A percentile compares a stretch with the other conserved stretches of the same genome.
phyloP scores from a whole-genome alignment of 2,329 filamentous ascomycete genomes.

The Curvularia sp. region DNA sequence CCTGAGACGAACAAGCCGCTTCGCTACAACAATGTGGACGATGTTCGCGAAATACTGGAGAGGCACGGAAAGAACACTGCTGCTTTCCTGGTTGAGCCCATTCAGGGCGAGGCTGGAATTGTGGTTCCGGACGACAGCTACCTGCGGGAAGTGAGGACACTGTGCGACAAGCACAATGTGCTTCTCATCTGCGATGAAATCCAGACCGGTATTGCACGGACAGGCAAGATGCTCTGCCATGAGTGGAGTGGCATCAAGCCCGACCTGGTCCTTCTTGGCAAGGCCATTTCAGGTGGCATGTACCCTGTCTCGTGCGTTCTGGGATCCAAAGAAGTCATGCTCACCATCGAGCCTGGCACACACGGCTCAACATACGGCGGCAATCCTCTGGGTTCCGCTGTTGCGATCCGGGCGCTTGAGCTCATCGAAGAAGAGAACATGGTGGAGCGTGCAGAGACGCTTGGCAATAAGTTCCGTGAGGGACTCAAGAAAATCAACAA shows the following conservation, averaged over 20 bases:
- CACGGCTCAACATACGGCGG: conserved; percentile 99
- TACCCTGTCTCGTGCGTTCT: conserved; percentile 98
- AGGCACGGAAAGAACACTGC: conserved; percentile 84
- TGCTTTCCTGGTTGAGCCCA: conserved; percentile 93
- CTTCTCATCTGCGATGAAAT: conserved; percentile 98
- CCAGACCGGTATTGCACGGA: conserved; percentile 95
- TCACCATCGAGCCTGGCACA: conserved; percentile 93
- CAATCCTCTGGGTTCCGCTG: conserved; percentile 92
- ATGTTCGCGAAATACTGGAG: conserved; percentile 80
- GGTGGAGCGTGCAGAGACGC: conserved; percentile 78
- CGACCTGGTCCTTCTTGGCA: conserved; percentile 92
- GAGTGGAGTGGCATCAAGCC: conserved; percentile 96
- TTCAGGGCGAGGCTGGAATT: conserved; percentile 96
- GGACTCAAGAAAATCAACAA: conserved; percentile 77
- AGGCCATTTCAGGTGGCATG: conserved; percentile 97
- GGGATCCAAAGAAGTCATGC: conserved; percentile 87
- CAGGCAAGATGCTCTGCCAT: conserved; percentile 90
- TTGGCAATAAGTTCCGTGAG: conserved; percentile 84
- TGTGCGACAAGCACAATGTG: conserved; percentile 95
- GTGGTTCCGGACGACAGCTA: conserved; percentile 93
- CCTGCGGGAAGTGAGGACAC: conserved; percentile 76
- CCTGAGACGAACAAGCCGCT: conserved; percentile 80
- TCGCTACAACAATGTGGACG: conserved; percentile 83
- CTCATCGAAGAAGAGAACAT: conserved; percentile 91
- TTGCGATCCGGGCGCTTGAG: conserved; percentile 93